Percentiles rank a stretch among this genome's conserved stretches.
Evolutionary conservation across 179 eudicot species (phyloP).

Genomic region (Nepenthes alata): DNA sequence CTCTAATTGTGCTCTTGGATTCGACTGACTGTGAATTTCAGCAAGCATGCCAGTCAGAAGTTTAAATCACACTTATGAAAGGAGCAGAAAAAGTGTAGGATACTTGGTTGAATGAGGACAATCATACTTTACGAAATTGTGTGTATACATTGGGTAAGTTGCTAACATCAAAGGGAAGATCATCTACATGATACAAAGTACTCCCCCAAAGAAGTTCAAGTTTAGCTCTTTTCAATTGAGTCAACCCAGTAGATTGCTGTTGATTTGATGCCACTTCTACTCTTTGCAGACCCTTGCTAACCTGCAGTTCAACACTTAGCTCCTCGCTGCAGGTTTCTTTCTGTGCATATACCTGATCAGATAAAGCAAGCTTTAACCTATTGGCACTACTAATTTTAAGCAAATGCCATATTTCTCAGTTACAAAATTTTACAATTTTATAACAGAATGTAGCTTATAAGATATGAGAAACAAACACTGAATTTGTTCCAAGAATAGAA

Average conservation of each 20-base stretch:
- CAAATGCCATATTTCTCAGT: too few relatives aligned
- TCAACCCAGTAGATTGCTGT: not conserved
- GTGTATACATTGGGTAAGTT: constrained; percentile 73
- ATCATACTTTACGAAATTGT: constrained; percentile 69
- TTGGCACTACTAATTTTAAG: too few relatives aligned
- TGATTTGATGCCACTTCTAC: constrained; percentile 12
- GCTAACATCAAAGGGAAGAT: constrained; percentile 50
- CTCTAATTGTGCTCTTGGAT: constrained; percentile 51
- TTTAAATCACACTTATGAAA: not conserved
- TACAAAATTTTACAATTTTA: too few relatives aligned
- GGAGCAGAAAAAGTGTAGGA: not conserved
- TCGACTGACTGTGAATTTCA: constrained; percentile 49
- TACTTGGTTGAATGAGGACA: not conserved
- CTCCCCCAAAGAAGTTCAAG: constrained; percentile 74
- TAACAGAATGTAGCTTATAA: too few relatives aligned
- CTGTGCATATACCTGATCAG: constrained; percentile 64
- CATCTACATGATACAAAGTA: constrained; percentile 76
- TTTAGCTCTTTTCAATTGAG: constrained; percentile 14
- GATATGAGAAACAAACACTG: too few relatives aligned
- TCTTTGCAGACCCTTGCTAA: constrained; percentile 26
- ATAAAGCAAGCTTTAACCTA: not conserved
- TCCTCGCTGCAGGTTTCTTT: constrained; percentile 97
- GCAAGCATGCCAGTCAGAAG: constrained; percentile 2
- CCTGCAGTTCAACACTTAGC: constrained; percentile 43
- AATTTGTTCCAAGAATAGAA: too few relatives aligned